Conservation (phyloP, 2,329 filamentous ascomycete genomes). For the Apiospora aurea region DNA sequence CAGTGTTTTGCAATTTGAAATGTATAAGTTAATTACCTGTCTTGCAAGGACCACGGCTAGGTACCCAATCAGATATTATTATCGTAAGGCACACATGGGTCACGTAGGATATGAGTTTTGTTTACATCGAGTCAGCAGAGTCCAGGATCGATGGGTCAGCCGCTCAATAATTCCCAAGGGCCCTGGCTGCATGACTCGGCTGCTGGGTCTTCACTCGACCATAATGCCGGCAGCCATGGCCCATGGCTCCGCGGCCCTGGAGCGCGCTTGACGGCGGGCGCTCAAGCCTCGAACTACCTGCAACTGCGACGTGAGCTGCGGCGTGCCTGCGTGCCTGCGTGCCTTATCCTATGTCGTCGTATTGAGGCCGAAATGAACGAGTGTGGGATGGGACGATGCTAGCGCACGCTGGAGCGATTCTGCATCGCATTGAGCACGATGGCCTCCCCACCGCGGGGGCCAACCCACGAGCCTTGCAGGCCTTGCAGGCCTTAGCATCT, state of each 20-base stretch:
- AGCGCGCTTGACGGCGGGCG: background rate
- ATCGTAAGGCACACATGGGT: background rate
- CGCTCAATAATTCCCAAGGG: background rate
- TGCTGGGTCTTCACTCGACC: background rate
- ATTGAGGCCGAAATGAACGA: constrained; percentile 11
- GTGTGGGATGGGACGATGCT: background rate
- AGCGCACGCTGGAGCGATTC: background rate
- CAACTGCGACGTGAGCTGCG: background rate
- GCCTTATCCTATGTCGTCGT: background rate
- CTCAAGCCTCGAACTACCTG: background rate
- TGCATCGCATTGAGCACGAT: background rate
- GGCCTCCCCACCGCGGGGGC: background rate
- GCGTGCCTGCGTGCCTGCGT: background rate
- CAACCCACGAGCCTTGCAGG: background rate
- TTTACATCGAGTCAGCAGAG: background rate
- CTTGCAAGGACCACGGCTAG: background rate
- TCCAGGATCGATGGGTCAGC: background rate
- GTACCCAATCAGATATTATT: background rate
- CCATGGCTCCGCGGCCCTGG: background rate
- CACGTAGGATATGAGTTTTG: too few relatives aligned
- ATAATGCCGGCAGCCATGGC: background rate
- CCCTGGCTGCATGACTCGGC: constrained; percentile 9
- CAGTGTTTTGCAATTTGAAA: background rate
- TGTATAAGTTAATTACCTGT: too few relatives aligned
- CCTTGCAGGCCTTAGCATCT: background rate